phyloP scores from a whole-genome alignment of 1,284 basidiomycete genomes.

The Neotropicomus parvogracilis region DNA sequence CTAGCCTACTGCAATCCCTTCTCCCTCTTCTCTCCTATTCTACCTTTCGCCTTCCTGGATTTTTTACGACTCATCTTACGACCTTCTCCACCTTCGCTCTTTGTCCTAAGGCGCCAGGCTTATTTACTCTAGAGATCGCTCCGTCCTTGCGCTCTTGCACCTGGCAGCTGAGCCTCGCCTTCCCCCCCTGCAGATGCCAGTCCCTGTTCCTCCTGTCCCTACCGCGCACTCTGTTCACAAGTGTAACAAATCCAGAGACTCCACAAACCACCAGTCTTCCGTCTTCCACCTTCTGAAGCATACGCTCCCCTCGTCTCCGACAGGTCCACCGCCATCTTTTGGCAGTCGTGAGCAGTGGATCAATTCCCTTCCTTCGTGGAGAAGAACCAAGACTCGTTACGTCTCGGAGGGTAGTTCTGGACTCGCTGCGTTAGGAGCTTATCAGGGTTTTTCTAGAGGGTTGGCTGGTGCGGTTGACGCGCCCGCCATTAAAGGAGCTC shows the following conservation, averaged over 20 bases:
- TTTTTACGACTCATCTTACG: conserved; percentile 52
- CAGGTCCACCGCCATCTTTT: conserved; percentile 58
- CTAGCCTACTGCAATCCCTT: conserved; percentile 29
- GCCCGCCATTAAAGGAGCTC: conserved; percentile 76
- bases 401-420: conserved; percentile 56
- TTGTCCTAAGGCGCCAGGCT: conserved; percentile 16
- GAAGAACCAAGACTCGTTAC: conserved; percentile 59
- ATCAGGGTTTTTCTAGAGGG: conserved; percentile 66
- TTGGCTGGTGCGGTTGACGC: conserved; percentile 68
- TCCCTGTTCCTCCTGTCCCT: conserved; percentile 65
- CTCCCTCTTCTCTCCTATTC: conserved; percentile 30
- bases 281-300: conserved; percentile 50
- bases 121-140: conserved; percentile 39
- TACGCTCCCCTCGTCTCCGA: conserved; percentile 55
- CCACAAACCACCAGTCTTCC: conserved; percentile 39
- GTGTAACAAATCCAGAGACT: conserved; percentile 40
- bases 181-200: conserved; percentile 66
- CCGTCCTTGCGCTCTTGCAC: conserved; percentile 40
- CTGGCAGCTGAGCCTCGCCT: conserved; percentile 39
- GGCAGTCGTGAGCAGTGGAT: conserved; percentile 69
- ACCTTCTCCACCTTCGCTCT: conserved; percentile 37
- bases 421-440: conserved; percentile 9
- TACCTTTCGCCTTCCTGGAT: conserved; percentile 41
- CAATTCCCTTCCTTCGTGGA: conserved; percentile 63
- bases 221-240: conserved; percentile 64